Conservation (phyloP, 208 protist species). For the Entamoeba histolytica region DNA sequence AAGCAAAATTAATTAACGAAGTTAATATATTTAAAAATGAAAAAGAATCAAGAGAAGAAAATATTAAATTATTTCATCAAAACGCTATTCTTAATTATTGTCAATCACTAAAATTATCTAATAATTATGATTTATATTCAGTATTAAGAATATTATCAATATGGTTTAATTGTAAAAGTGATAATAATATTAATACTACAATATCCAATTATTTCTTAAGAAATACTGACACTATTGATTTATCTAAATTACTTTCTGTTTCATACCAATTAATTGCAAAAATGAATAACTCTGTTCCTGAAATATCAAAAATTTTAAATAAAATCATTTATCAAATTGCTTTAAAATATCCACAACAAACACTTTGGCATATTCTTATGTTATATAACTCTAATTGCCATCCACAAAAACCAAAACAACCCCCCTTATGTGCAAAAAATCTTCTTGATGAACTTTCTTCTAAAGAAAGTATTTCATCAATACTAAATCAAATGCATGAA, state of each 20-base stretch:
- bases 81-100: not conserved
- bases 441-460: not conserved
- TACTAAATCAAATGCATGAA: not conserved
- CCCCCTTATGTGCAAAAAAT: not conserved
- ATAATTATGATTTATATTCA: not conserved
- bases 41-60: not conserved
- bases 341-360: not conserved
- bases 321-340: not conserved
- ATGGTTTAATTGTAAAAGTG: not conserved
- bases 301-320: not conserved
- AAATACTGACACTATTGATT: not conserved
- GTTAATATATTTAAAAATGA: not conserved
- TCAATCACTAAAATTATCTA: not conserved
- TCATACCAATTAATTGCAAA: not conserved
- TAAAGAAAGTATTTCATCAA: not conserved
- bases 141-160: not conserved
- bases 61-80: not conserved
- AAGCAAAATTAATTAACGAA: not conserved
- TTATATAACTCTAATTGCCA: not conserved
- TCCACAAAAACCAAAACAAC: not conserved
- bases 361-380: not conserved
- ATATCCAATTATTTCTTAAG: not conserved
- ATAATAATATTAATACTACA: not conserved
- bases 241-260: not conserved
- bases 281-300: not conserved